A percentile compares a stretch with the other conserved stretches of the same genome.
Evolutionary conservation across 352 stramenopile genomes (phyloP).

Genomic region (Globisporangium acanthophoron): DNA sequence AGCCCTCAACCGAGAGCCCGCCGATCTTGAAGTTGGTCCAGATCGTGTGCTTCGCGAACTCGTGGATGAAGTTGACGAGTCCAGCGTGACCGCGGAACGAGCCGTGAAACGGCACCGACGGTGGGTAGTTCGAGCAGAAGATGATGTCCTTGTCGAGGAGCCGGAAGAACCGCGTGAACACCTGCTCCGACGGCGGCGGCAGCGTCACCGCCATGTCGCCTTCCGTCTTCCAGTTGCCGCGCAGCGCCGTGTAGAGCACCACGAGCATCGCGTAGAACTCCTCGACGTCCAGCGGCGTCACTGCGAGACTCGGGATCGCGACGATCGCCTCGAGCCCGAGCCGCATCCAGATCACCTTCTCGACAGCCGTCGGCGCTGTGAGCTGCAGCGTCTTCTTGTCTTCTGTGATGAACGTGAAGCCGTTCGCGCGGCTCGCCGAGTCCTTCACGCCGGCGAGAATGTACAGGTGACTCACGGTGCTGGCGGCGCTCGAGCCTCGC

Average conservation of each 20-base stretch:
- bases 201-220: constrained; percentile 87
- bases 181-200: constrained; percentile 77
- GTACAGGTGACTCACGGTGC: constrained; percentile 68
- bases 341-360: constrained; percentile 88
- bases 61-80: constrained; percentile 74
- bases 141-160: constrained; percentile 83
- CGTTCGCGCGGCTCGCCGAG: constrained; percentile 68
- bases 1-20: constrained; percentile 76
- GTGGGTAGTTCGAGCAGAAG: constrained; percentile 86
- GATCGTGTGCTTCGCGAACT: constrained; percentile 69
- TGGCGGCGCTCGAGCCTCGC: constrained; percentile 31
- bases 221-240: constrained; percentile 76
- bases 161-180: constrained; percentile 85
- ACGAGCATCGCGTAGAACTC: constrained; percentile 89
- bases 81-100: constrained; percentile 69
- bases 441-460: constrained; percentile 81
- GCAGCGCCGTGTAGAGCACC: constrained; percentile 76
- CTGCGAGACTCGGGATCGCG: constrained; percentile 69
- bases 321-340: constrained; percentile 80
- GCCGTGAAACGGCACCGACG: constrained; percentile 83
- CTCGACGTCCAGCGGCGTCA: constrained; percentile 82
- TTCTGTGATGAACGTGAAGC: constrained; percentile 86
- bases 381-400: constrained; percentile 85
- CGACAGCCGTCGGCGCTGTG: constrained; percentile 64
- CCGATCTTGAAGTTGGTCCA: constrained; percentile 88